These are phyloP conservation scores for Quercus wislizeni DNA, from an alignment of 306 rosid species.

Conservation along the genomic window DNA sequence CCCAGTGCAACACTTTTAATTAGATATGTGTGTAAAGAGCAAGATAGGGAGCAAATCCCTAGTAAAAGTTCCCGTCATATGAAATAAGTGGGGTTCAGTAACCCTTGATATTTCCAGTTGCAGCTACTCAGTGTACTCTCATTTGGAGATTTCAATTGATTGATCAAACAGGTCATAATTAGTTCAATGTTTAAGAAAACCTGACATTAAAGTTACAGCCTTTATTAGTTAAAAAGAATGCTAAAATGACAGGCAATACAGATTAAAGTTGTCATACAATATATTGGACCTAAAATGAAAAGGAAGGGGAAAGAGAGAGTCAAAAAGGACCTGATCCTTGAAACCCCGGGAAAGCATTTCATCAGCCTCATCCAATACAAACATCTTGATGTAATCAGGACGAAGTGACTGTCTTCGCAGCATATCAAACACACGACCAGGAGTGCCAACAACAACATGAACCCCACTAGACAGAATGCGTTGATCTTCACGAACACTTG, in stretches of 20 bases:
- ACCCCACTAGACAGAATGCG: slow-evolving; percentile 70
- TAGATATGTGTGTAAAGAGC: too few relatives aligned
- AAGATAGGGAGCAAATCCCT: neutral
- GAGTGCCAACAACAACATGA: slow-evolving; percentile 84
- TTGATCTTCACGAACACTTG: slow-evolving; percentile 78
- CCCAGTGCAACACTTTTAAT: too few relatives aligned
- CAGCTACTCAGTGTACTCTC: neutral
- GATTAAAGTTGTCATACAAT: neutral
- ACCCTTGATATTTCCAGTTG: neutral
- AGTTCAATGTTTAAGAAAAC: neutral
- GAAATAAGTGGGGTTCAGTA: neutral
- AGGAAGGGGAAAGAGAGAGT: neutral
- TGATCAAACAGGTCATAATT: neutral
- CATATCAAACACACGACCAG: slow-evolving; percentile 86
- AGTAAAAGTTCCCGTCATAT: neutral
- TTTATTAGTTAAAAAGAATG: neutral
- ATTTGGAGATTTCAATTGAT: neutral
- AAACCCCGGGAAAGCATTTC: slow-evolving; percentile 84
- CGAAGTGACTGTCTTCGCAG: slow-evolving; percentile 71
- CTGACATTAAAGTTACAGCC: neutral
- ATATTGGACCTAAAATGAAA: neutral
- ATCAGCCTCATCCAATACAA: slow-evolving; percentile 88
- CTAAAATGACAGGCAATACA: neutral
- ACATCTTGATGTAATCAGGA: slow-evolving; percentile 65
- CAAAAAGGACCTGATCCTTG: slow-evolving; percentile 63